Conservation (phyloP, 2,329 filamentous ascomycete species). For the Hortaea werneckii region DNA sequence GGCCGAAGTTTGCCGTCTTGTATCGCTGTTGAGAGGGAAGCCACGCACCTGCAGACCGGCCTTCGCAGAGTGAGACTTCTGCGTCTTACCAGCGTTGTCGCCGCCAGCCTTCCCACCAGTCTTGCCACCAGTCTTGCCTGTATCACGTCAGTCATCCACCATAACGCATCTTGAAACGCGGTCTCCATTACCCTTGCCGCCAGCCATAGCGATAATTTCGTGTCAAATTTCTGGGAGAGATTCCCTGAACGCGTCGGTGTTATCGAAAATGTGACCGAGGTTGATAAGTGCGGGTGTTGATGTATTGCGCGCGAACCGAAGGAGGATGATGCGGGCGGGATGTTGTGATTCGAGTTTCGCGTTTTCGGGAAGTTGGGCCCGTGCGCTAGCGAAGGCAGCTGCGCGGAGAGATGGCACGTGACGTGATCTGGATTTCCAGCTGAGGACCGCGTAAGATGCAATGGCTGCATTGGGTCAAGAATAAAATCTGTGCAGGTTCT, state of each 20-base stretch:
- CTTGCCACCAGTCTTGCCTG: slow-evolving; percentile 65
- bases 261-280: not conserved
- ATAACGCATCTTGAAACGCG: not conserved
- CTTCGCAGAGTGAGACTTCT: slow-evolving; percentile 88
- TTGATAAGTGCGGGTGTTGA: not conserved
- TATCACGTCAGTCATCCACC: slow-evolving; percentile 18
- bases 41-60: slow-evolving; percentile 84
- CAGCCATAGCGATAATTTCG: not conserved
- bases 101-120: slow-evolving; percentile 67
- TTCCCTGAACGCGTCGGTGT: not conserved
- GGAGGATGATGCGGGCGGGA: not conserved
- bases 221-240: not conserved
- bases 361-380: not conserved
- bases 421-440: not conserved
- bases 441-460: not conserved
- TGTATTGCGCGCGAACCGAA: not conserved
- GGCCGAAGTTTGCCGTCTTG: slow-evolving; percentile 8
- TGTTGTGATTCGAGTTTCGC: not conserved
- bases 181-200: not conserved
- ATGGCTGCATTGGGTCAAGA: not conserved
- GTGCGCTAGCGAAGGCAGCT: not conserved
- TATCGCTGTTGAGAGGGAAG: not conserved
- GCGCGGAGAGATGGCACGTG: not conserved
- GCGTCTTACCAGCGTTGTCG: slow-evolving; percentile 70
- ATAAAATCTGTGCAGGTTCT: no score